A percentile compares a stretch with the other conserved stretches of the same genome.
Conservation (phyloP, 768 basidiomycete species). For the Boletus rufocinnamomeus region DNA sequence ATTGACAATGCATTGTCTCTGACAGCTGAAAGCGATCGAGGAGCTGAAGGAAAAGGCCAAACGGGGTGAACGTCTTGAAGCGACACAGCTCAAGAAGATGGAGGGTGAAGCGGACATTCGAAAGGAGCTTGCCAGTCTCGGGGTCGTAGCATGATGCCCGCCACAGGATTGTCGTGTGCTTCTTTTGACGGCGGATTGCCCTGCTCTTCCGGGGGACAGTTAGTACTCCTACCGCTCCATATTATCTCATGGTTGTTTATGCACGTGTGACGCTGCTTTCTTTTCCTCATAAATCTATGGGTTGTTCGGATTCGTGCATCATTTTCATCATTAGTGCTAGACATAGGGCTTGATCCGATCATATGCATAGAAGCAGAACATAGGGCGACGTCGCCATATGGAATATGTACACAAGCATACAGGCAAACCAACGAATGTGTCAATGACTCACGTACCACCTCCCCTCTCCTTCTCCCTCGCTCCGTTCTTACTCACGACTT, state of each 20-base stretch:
- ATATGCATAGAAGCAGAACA: neutral
- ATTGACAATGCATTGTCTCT: neutral
- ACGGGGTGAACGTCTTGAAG: constrained; percentile 89
- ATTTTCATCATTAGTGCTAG: too few relatives aligned
- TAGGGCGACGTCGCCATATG: neutral
- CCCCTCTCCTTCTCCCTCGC: neutral
- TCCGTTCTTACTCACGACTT: constrained; percentile 34
- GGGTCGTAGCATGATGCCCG: constrained; percentile 18
- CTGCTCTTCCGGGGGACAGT: neutral
- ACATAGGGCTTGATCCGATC: neutral
- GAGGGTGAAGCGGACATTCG: constrained; percentile 85
- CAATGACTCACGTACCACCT: neutral
- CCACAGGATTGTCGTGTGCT: neutral
- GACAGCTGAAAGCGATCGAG: constrained; percentile 95
- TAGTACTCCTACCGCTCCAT: neutral
- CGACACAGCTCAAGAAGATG: constrained; percentile 96
- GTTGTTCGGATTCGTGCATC: neutral
- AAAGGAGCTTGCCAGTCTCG: constrained; percentile 63
- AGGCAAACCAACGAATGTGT: neutral
- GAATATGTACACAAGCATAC: constrained; percentile 6
- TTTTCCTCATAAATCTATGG: constrained; percentile 10
- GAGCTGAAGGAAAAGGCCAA: constrained; percentile 92
- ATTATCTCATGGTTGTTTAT: neutral
- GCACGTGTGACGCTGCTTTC: neutral
- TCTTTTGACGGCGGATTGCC: neutral